phyloP scores from a whole-genome alignment of 495 filamentous ascomycete genomes.

The Penicillium verhagenii region DNA sequence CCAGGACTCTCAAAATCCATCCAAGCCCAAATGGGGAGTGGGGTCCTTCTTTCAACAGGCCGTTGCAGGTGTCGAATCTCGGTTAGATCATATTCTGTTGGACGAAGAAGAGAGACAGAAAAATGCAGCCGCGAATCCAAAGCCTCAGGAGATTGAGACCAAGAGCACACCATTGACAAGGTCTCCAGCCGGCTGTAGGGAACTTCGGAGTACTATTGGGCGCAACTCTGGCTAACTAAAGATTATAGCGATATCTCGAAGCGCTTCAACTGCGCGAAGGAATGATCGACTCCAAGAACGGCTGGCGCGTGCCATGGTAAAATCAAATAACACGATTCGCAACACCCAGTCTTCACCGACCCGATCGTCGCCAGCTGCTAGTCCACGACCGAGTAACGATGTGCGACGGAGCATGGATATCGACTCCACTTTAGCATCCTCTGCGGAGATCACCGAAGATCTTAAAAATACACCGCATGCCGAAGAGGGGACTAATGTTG shows the following conservation, averaged over 20 bases:
- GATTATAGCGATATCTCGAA: slow-evolving; percentile 50
- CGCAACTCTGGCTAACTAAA: slow-evolving; percentile 18
- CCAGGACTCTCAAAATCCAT: slow-evolving; percentile 29
- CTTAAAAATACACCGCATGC: slow-evolving; percentile 8
- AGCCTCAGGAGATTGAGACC: slow-evolving; percentile 20
- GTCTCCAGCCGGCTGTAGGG: slow-evolving; percentile 26
- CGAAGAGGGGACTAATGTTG: slow-evolving; percentile 10
- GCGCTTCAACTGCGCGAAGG: slow-evolving; percentile 48
- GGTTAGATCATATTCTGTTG: slow-evolving; percentile 86
- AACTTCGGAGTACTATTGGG: neutral
- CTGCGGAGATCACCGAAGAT: slow-evolving; percentile 17
- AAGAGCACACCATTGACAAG: slow-evolving; percentile 11
- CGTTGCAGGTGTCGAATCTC: slow-evolving; percentile 89
- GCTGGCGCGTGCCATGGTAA: slow-evolving; percentile 66
- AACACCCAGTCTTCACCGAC: slow-evolving; percentile 35
- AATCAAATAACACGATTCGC: slow-evolving; percentile 32
- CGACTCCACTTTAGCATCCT: slow-evolving; percentile 26
- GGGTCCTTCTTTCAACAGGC: slow-evolving; percentile 88
- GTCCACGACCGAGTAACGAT: slow-evolving; percentile 36
- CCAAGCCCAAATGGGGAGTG: slow-evolving; percentile 46
- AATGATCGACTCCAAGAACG: slow-evolving; percentile 86
- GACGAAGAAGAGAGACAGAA: slow-evolving; percentile 59
- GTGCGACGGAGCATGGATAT: slow-evolving; percentile 42
- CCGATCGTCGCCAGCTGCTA: slow-evolving; percentile 33
- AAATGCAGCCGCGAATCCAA: slow-evolving; percentile 21